Evolutionary conservation across 768 basidiomycete genomes (phyloP).

Genomic region (Hygrophoropsis aurantiaca): DNA sequence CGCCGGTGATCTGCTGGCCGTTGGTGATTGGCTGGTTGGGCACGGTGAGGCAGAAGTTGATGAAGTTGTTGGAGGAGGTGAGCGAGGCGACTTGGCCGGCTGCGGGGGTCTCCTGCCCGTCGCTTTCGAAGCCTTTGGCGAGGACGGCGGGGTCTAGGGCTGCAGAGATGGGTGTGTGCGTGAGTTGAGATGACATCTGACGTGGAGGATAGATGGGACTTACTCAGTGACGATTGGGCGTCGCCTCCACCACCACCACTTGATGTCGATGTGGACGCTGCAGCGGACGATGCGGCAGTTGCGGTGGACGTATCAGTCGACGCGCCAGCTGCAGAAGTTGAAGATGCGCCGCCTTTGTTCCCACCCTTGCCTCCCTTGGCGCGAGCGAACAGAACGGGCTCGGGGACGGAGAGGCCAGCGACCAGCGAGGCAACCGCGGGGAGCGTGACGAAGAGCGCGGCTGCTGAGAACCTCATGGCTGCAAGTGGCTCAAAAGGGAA

Average conservation of each 20-base stretch:
- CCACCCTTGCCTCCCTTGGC: slow-evolving; percentile 16
- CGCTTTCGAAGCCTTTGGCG: slow-evolving; percentile 47
- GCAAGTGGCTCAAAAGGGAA: slow-evolving; percentile 13
- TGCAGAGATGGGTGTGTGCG: slow-evolving; percentile 21
- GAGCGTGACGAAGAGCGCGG: slow-evolving; percentile 40
- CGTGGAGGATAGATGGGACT: slow-evolving; percentile 9
- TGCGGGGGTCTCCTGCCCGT: slow-evolving; percentile 45
- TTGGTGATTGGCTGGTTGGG: slow-evolving; percentile 52
- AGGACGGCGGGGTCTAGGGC: slow-evolving; percentile 55
- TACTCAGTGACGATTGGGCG: slow-evolving; percentile 41
- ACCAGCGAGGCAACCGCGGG: slow-evolving; percentile 35
- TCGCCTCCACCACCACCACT: slow-evolving; percentile 9
- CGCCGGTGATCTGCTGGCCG: slow-evolving; percentile 49
- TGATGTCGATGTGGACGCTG: slow-evolving; percentile 13
- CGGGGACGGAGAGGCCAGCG: slow-evolving; percentile 24
- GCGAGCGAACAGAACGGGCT: slow-evolving; percentile 14
- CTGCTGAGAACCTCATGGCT: slow-evolving; percentile 52
- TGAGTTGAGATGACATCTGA: slow-evolving; percentile 2
- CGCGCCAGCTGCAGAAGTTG: slow-evolving; percentile 3
- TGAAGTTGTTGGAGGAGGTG: slow-evolving; percentile 61
- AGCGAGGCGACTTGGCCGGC: slow-evolving; percentile 52
- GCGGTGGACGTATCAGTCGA: neutral
- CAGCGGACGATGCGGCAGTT: slow-evolving; percentile 14
- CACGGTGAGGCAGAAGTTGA: slow-evolving; percentile 51
- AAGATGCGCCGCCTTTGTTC: slow-evolving; percentile 10